Conservation (phyloP, 2,329 filamentous ascomycete species). For the Claviceps cyperi region DNA sequence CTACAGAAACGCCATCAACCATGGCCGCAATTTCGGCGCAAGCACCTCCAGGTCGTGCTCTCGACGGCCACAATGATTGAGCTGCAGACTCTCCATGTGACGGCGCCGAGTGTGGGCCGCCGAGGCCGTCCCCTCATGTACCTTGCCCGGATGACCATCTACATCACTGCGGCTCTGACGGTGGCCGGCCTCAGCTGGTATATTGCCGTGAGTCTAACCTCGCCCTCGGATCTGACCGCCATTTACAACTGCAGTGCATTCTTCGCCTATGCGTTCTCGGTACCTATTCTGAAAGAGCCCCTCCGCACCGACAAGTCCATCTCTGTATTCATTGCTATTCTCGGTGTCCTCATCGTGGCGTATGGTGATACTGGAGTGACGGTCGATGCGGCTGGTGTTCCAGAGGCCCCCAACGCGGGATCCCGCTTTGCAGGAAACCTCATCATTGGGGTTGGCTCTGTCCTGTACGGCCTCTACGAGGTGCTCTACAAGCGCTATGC, state of each 20-base stretch:
- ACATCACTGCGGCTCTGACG: constrained; percentile 75
- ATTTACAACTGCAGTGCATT: constrained; percentile 99
- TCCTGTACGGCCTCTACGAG: constrained; percentile 94
- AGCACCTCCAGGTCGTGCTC: constrained; percentile 35
- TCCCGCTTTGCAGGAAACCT: constrained; percentile 73
- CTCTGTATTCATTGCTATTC: constrained; percentile 74
- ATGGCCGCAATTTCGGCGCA: constrained; percentile 75
- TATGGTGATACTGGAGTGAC: constrained; percentile 60
- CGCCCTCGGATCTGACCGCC: constrained; percentile 82
- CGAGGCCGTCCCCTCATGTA: constrained; percentile 42
- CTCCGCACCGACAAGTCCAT: constrained; percentile 72
- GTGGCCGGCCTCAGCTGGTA: constrained; percentile 92
- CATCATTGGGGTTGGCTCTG: constrained; percentile 77
- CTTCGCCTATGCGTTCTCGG: constrained; percentile 94
- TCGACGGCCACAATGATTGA: constrained; percentile 69
- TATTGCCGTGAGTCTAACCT: constrained; percentile 84
- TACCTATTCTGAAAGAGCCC: constrained; percentile 76
- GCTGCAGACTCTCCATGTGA: constrained; percentile 55
- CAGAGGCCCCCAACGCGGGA: constrained; percentile 24
- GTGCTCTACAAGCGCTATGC: constrained; percentile 89
- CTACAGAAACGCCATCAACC: constrained; percentile 64
- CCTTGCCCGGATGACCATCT: constrained; percentile 62
- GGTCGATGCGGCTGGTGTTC: constrained; percentile 23
- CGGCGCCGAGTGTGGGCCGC: constrained; percentile 20
- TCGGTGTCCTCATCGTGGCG: constrained; percentile 84